Percentiles rank a stretch among this genome's conserved stretches.
These are phyloP conservation scores for Leccinum fibrillosum DNA, from an alignment of 768 basidiomycete genomes.

Conservation along the genomic window DNA sequence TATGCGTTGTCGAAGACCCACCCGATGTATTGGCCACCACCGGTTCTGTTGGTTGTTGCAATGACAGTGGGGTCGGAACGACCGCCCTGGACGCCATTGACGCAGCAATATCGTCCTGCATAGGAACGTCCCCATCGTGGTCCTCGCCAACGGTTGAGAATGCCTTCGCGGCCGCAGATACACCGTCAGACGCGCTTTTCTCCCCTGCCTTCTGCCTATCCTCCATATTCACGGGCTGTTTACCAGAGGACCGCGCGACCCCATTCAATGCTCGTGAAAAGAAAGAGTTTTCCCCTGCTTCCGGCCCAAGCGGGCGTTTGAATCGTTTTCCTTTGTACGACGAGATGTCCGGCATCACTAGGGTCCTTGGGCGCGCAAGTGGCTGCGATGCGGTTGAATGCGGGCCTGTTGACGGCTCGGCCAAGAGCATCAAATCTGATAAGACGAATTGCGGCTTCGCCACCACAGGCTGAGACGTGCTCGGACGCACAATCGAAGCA, in stretches of 20 bases:
- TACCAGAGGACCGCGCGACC: not conserved
- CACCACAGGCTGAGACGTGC: not conserved
- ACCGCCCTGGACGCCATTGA: not conserved
- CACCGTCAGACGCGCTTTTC: not conserved
- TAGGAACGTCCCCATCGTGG: constrained; percentile 1
- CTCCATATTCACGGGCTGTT: not conserved
- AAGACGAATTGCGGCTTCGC: not conserved
- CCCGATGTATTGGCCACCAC: not conserved
- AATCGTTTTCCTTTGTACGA: constrained; percentile 21
- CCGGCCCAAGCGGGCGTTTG: constrained; percentile 11
- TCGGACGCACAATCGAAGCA: not conserved
- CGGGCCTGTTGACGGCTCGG: not conserved
- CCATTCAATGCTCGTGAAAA: constrained; percentile 23
- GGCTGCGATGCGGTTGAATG: constrained; percentile 1
- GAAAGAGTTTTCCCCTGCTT: constrained; percentile 17
- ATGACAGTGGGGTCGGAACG: not conserved
- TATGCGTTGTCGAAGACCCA: not conserved
- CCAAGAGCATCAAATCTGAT: not conserved
- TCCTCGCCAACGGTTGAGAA: not conserved
- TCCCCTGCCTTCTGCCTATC: not conserved
- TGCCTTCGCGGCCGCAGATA: not conserved
- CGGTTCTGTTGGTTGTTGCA: not conserved
- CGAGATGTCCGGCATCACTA: constrained; percentile 25
- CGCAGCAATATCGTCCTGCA: constrained; percentile 1
- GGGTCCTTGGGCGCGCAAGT: not conserved